Base-by-base conservation (phyloP, 768 basidiomycete species). In the Pholiota molesta region DNA sequence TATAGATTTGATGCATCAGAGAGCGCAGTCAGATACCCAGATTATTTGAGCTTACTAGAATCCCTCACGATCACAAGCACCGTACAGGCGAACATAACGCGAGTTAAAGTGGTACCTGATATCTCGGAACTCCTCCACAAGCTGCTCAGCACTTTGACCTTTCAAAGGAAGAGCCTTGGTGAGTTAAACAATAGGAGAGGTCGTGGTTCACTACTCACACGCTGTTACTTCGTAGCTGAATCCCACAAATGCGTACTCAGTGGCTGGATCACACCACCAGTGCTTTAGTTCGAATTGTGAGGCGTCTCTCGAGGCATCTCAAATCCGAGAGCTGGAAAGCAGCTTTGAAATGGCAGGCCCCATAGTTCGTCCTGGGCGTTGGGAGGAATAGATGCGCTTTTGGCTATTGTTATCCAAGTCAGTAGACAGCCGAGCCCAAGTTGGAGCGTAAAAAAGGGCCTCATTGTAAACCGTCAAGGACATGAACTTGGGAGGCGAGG, bases 211-310 rank as follows among this genome's bases (percentile, higher is more conserved):
- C 17, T 14, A 73, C 81, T 11, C 60, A 85, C 86, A 88, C 4
- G 75, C 78, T 33, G 82, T 80, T 37, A 88, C 76, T 67, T 87
- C 87, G 65, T 89, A 89, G 66, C 85, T 84, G 70, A 89, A 88
- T 1, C 86, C 87, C 47, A 88, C 67, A 71, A 89, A 89, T 0
- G 83, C 87, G 65, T 86, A 86, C 66, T 89, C 88, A 0, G 81
- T 81, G 17, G 69, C 60, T 16, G 73, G 71, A 59, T 82, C 69
- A 69, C 88, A 89, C 88, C 86, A 83, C 82, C 82, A 83, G 44
- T 72, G 66, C 11, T 71, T 67, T 23, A 77, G 61, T 4, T 77
- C 74, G 28, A 52, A 57, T 66, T 45, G 14, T 65, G 39, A 0
- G 85, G 85, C 21, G 77, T 57, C 8, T 57, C 40, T 0, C 72